Percentiles rank a stretch among this genome's conserved stretches.
These are phyloP conservation scores for Corrigiola litoralis DNA, from an alignment of 179 eudicot genomes.

Conservation along the genomic window DNA sequence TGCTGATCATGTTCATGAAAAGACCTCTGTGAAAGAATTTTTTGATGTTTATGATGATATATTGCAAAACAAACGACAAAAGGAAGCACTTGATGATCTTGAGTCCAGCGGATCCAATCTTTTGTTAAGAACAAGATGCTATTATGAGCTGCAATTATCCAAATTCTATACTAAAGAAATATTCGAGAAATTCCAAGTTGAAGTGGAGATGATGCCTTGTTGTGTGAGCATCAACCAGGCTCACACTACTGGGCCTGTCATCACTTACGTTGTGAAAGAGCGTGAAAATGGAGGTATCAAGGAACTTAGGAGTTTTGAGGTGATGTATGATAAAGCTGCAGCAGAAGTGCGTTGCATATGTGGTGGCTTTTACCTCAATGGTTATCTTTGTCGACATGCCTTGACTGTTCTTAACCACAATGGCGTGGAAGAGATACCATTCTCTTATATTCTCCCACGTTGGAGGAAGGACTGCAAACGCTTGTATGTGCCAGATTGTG, in stretches of 20 bases:
- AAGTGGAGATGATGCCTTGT: constrained; percentile 51
- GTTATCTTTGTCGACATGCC: constrained; percentile 77
- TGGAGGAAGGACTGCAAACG: constrained; percentile 83
- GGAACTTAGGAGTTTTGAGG: constrained; percentile 48
- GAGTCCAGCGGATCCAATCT: constrained; percentile 45
- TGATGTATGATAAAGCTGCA: constrained; percentile 49
- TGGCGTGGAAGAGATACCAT: constrained; percentile 56
- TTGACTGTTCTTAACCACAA: constrained; percentile 50
- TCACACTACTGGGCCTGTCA: constrained; percentile 41
- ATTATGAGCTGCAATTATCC: constrained; percentile 58
- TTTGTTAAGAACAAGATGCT: constrained; percentile 40
- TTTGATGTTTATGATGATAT: constrained; percentile 27
- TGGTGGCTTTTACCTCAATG: constrained; percentile 58
- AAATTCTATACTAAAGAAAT: constrained; percentile 50
- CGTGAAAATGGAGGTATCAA: constrained; percentile 29
- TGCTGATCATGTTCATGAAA: constrained; percentile 24
- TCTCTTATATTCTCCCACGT: constrained; percentile 46
- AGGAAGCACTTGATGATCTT: constrained; percentile 47
- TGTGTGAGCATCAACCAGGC: constrained; percentile 45
- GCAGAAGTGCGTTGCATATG: constrained; percentile 63
- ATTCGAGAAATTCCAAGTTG: constrained; percentile 50
- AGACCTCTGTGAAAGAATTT: constrained; percentile 31
- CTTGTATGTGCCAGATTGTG: constrained; percentile 41
- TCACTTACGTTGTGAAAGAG: constrained; percentile 58
- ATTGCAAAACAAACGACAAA: constrained; percentile 30